Evolutionary conservation across 495 filamentous ascomycete genomes (phyloP).

Genomic region (Tetracladium setigerum): DNA sequence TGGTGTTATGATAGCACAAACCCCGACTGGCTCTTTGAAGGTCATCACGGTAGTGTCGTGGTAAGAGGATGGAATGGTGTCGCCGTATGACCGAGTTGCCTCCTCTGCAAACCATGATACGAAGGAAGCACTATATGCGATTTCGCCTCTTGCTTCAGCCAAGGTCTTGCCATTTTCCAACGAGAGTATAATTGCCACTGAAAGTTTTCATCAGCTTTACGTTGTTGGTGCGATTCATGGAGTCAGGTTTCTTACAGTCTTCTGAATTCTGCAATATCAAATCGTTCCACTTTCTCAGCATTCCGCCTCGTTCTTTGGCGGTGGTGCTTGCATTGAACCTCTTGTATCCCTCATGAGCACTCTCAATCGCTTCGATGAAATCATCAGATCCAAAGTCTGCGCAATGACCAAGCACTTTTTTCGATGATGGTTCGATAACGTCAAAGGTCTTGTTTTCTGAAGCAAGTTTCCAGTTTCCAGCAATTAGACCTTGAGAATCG

Average conservation of each 20-base stretch:
- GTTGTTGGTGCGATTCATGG: not conserved
- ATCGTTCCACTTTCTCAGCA: constrained; percentile 83
- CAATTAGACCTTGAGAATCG: constrained; percentile 15
- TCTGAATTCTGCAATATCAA: constrained; percentile 39
- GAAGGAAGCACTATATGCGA: constrained; percentile 46
- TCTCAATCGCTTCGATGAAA: constrained; percentile 22
- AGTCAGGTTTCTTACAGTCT: not conserved
- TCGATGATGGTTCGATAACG: constrained; percentile 8
- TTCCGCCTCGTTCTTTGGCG: constrained; percentile 65
- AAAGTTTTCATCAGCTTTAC: not conserved
- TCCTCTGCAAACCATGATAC: constrained; percentile 56
- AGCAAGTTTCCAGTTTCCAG: constrained; percentile 13
- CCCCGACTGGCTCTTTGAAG: constrained; percentile 29
- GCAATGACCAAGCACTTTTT: not conserved
- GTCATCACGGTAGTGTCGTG: constrained; percentile 16
- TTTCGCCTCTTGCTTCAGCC: constrained; percentile 47
- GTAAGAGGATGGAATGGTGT: constrained; percentile 36
- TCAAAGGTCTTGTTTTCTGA: constrained; percentile 19
- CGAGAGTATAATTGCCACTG: constrained; percentile 32
- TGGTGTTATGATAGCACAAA: constrained; percentile 27
- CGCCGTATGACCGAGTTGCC: constrained; percentile 45
- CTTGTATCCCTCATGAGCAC: constrained; percentile 9
- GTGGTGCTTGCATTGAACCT: constrained; percentile 32
- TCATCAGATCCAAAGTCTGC: constrained; percentile 8
- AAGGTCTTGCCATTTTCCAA: constrained; percentile 52